Base-by-base conservation (phyloP, 2,329 filamentous ascomycete genomes). In the Ceratocystis albifundus region DNA sequence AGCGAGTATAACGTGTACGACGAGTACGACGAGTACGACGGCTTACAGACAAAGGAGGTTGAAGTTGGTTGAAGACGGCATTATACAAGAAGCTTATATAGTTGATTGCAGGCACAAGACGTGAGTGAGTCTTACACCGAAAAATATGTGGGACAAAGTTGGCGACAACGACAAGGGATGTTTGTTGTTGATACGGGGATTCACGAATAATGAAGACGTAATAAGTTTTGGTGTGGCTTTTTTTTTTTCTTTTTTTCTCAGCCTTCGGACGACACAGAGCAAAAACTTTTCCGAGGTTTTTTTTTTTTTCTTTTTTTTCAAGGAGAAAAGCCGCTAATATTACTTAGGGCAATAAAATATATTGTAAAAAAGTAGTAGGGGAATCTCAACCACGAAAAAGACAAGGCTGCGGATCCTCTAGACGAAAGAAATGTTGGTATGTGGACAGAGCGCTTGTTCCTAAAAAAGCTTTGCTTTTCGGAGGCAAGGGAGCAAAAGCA, bases 301-400 rank as follows among this genome's bases (percentile, higher is more conserved):
- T n/a, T n/a, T n/a, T n/a, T n/a, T n/a, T n/a, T n/a, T n/a, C n/a
- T n/a, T n/a, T 32, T 17, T 28, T 57, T 17, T 12, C 7, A 4
- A 32, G 22, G 10, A 30, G 28, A 15, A 57, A 8, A 41, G 8
- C 36, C 10, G 10, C 28, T n/a, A 48, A 17, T 48, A 25, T 44
- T 20, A 22, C 6, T 25, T 10, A 17, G n/a, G 15, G 41, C 15
- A 63, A 63, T 15, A 44, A 45, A 50, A 63, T 30, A n/a, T 48
- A 46, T 48, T 46, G 61, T 25, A 12, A 62, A 62, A 62, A 48
- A 8, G 36, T 48, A 8, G 36, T 48, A 46, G 61, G 25, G 17
- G 30, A 45, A 36, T n/a, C n/a, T 20, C 4, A 12, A n/a, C 6
- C 20, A 41, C 10, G 61, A 6, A 15, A 48, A 25, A 25, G 6